Evolutionary conservation across 768 basidiomycete species (phyloP).

Genomic region (Mycena crocata): DNA sequence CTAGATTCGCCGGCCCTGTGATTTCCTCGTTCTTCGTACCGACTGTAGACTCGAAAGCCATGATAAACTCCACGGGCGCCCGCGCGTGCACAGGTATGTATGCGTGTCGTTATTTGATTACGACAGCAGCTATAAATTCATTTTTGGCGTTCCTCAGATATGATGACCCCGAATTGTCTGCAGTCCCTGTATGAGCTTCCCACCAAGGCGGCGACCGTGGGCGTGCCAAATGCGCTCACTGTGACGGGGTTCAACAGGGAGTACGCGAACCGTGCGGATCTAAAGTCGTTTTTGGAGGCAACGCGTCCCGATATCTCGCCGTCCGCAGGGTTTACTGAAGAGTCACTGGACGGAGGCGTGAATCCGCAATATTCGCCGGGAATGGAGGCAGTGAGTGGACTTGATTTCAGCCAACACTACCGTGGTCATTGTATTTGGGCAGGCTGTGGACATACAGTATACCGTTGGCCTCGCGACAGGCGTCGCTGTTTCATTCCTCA

Average conservation of each 20-base stretch:
- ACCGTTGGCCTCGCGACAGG: neutral
- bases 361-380: neutral
- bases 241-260: neutral
- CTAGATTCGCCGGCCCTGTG: neutral
- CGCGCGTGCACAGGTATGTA: neutral
- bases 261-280: neutral
- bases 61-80: no score
- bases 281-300: neutral
- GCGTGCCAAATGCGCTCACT: neutral
- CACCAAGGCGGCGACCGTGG: neutral
- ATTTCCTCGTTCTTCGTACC: neutral
- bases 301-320: neutral
- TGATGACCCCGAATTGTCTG: neutral
- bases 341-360: neutral
- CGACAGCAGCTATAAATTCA: neutral
- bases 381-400: neutral
- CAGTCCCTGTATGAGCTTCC: neutral
- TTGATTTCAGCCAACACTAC: neutral
- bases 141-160: neutral
- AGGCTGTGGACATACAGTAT: neutral
- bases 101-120: neutral
- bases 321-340: neutral
- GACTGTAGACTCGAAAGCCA: no score
- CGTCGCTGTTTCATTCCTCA: neutral
- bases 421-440: no score